phyloP scores from a whole-genome alignment of 2,329 filamentous ascomycete species.

The Monilinia vaccinii-corymbosi region DNA sequence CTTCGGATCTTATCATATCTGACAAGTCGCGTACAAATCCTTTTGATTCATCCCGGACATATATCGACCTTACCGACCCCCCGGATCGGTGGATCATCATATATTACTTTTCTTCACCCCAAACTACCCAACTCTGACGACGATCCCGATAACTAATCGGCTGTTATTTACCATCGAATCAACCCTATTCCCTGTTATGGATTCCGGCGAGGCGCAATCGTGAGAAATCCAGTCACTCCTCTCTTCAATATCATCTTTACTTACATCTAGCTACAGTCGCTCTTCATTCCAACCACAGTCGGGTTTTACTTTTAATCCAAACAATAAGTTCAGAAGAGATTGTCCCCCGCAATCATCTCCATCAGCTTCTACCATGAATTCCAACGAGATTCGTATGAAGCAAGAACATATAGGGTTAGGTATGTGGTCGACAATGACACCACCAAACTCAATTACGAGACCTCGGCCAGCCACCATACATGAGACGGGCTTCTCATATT shows the following conservation, averaged over 20 bases:
- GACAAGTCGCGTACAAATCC: slow-evolving; percentile 23
- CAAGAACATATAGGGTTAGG: slow-evolving; percentile 39
- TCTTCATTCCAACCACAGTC: slow-evolving; percentile 39
- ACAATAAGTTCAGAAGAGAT: slow-evolving; percentile 40
- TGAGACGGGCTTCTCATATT: slow-evolving; percentile 49
- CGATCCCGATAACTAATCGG: slow-evolving; percentile 23
- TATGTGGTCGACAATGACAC: slow-evolving; percentile 48
- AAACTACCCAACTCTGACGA: slow-evolving; percentile 26
- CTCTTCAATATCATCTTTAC: slow-evolving; percentile 25
- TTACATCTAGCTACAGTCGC: slow-evolving; percentile 35
- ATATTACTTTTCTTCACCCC: slow-evolving; percentile 17
- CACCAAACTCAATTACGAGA: slow-evolving; percentile 33
- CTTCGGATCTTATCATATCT: slow-evolving; percentile 26
- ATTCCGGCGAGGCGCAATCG: slow-evolving; percentile 43
- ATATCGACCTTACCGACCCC: slow-evolving; percentile 8
- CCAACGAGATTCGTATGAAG: slow-evolving; percentile 40
- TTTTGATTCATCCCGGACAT: slow-evolving; percentile 12
- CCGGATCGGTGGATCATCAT: slow-evolving; percentile 19
- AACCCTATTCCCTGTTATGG: slow-evolving; percentile 36
- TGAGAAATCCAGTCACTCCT: slow-evolving; percentile 33
- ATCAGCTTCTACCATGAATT: slow-evolving; percentile 40
- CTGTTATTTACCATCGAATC: slow-evolving; percentile 20
- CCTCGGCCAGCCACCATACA: slow-evolving; percentile 51
- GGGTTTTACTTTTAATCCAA: slow-evolving; percentile 41
- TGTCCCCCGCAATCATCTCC: slow-evolving; percentile 34